These are phyloP conservation scores for Exophiala calicioides DNA, from an alignment of 2,329 filamentous ascomycete species.

Conservation along the genomic window DNA sequence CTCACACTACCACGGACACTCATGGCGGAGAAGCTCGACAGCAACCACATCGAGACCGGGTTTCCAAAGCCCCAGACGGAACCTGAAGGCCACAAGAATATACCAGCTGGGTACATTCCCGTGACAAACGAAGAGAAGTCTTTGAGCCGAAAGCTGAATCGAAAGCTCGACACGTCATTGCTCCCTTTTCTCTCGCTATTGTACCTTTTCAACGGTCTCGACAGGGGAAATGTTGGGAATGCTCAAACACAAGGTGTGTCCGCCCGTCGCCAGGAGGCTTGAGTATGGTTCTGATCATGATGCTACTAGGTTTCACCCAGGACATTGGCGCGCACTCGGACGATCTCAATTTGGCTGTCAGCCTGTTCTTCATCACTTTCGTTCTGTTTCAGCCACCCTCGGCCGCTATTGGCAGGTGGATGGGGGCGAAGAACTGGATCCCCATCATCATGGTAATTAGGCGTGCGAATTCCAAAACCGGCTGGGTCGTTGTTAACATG, in stretches of 20 bases:
- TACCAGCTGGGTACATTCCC: constrained; percentile 16
- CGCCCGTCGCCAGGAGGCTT: not conserved
- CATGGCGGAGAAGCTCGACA: constrained; percentile 7
- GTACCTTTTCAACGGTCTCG: constrained; percentile 56
- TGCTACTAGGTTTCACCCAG: constrained; percentile 53
- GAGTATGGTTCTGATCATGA: not conserved
- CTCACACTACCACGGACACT: not conserved
- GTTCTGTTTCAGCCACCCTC: constrained; percentile 60
- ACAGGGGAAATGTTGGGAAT: constrained; percentile 58
- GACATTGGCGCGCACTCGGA: constrained; percentile 55
- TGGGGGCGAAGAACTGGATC: constrained; percentile 57
- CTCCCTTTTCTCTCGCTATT: constrained; percentile 54
- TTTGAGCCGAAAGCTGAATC: constrained; percentile 27
- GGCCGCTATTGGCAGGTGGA: constrained; percentile 44
- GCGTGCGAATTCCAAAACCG: not conserved
- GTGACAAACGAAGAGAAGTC: constrained; percentile 14
- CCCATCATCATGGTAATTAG: constrained; percentile 54
- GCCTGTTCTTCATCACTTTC: constrained; percentile 61
- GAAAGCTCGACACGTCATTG: constrained; percentile 53
- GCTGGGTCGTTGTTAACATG: not conserved
- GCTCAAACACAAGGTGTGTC: constrained; percentile 48
- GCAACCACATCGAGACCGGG: constrained; percentile 17
- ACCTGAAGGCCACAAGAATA: not conserved
- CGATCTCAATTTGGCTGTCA: constrained; percentile 59
- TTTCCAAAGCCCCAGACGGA: constrained; percentile 7